Evolutionary conservation across 495 filamentous ascomycete genomes (phyloP).

Genomic region (Parathielavia appendiculata): DNA sequence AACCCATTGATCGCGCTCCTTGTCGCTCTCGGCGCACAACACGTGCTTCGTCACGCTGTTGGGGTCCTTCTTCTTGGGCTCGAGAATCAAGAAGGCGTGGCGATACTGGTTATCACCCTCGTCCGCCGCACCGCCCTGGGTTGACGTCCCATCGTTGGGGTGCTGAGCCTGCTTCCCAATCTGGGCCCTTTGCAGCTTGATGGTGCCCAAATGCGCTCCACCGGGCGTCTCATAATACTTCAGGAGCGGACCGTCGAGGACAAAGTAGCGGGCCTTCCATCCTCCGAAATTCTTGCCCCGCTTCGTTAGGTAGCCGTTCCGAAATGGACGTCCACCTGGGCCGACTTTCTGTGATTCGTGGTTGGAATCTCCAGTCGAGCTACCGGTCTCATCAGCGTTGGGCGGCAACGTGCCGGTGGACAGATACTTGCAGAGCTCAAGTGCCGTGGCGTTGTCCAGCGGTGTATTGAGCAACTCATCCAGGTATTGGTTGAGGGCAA

Average conservation of each 20-base stretch:
- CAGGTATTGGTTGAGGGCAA: conserved; percentile 78
- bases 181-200: conserved; percentile 84
- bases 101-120: conserved; percentile 86
- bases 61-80: conserved; percentile 95
- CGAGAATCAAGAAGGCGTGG: conserved; percentile 89
- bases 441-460: conserved; percentile 71
- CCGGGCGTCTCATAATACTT: conserved; percentile 89
- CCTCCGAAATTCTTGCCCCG: conserved; percentile 96
- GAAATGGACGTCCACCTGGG: conserved; percentile 61
- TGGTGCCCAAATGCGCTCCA: conserved; percentile 83
- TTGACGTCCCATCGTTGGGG: conserved; percentile 55
- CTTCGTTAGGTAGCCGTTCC: conserved; percentile 93
- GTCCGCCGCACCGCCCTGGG: conserved; percentile 58
- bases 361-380: conserved; percentile 38
- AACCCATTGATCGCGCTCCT: conserved; percentile 91
- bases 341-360: conserved; percentile 43
- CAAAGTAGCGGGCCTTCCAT: conserved; percentile 96
- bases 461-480: conserved; percentile 74
- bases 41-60: conserved; percentile 88
- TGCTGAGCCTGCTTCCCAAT: conserved; percentile 85
- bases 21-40: conserved; percentile 89
- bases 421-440: conserved; percentile 81
- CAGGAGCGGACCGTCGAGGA: conserved; percentile 81
- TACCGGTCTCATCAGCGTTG: conserved; percentile 58
- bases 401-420: conserved; percentile 80